Conservation (phyloP, 2,329 filamentous ascomycete species). For the Knufia petricola region DNA sequence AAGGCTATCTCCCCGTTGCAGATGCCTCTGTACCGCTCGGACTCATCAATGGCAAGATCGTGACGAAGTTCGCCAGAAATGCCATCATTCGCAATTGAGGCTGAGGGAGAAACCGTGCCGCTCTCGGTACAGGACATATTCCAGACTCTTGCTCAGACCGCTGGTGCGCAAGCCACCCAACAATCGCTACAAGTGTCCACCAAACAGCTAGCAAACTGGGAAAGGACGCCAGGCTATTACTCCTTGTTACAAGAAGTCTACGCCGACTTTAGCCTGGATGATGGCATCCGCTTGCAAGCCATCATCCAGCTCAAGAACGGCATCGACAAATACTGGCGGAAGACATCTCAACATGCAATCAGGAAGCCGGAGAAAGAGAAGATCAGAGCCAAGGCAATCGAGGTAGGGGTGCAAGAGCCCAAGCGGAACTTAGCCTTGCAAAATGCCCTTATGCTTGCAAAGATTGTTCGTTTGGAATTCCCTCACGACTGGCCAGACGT, state of each 20-base stretch:
- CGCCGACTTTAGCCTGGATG: constrained; percentile 65
- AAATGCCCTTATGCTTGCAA: constrained; percentile 78
- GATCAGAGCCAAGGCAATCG: constrained; percentile 66
- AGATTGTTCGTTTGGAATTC: constrained; percentile 82
- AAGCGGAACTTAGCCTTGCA: constrained; percentile 70
- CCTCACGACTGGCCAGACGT: constrained; percentile 63
- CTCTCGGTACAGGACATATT: constrained; percentile 55
- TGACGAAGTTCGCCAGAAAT: no score
- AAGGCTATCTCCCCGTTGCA: no score
- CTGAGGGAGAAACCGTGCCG: constrained; percentile 62
- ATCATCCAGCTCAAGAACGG: constrained; percentile 95
- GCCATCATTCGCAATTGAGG: constrained; percentile 24
- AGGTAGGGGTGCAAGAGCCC: constrained; percentile 67
- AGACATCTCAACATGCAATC: constrained; percentile 59
- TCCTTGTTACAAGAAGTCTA: constrained; percentile 67
- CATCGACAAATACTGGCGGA: constrained; percentile 90
- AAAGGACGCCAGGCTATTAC: constrained; percentile 57
- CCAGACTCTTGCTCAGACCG: constrained; percentile 54
- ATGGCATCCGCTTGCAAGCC: constrained; percentile 75
- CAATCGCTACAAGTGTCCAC: constrained; percentile 49
- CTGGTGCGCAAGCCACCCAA: constrained; percentile 42
- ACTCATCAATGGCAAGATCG: no score
- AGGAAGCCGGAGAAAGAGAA: constrained; percentile 61
- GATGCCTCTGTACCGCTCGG: no score
- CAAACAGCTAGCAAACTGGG: constrained; percentile 64